Evolutionary conservation across 768 basidiomycete genomes (phyloP).

Genomic region (Naganishia onofrii): DNA sequence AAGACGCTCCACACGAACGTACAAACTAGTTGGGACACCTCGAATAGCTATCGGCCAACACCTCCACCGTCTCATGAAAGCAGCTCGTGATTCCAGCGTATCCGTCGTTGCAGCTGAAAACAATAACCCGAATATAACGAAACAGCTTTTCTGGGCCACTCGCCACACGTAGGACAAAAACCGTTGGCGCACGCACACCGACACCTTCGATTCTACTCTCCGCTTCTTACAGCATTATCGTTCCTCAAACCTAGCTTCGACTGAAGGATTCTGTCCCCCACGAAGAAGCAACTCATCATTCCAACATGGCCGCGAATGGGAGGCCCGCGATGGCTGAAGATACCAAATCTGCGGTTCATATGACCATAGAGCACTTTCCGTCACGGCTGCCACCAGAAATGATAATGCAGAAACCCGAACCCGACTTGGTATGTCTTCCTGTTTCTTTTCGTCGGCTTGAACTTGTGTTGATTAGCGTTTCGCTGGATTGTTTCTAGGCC

Average conservation of each 20-base stretch:
- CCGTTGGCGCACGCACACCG: too few relatives aligned
- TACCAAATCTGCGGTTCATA: not conserved
- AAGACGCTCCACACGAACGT: not conserved
- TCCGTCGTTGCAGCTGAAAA: not conserved
- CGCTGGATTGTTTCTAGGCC: not conserved
- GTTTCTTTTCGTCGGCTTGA: not conserved
- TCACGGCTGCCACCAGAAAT: not conserved
- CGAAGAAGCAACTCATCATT: not conserved
- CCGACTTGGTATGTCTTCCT: not conserved
- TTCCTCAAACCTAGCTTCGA: not conserved
- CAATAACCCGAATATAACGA: not conserved
- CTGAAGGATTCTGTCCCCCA: too few relatives aligned
- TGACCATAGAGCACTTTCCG: conserved; percentile 8
- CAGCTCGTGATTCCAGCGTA: not conserved
- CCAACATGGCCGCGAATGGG: not conserved
- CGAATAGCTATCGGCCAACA: not conserved
- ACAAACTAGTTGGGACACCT: not conserved
- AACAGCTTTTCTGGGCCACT: too few relatives aligned
- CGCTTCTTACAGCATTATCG: too few relatives aligned
- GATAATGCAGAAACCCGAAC: not conserved
- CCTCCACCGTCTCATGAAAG: not conserved
- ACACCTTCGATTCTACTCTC: too few relatives aligned
- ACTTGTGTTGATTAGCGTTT: too few relatives aligned
- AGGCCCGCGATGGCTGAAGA: not conserved
- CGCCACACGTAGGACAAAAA: not conserved